These are phyloP conservation scores for Neopestalotiopsis sp. DNA, from an alignment of 2,329 filamentous ascomycete genomes.

Conservation along the genomic window DNA sequence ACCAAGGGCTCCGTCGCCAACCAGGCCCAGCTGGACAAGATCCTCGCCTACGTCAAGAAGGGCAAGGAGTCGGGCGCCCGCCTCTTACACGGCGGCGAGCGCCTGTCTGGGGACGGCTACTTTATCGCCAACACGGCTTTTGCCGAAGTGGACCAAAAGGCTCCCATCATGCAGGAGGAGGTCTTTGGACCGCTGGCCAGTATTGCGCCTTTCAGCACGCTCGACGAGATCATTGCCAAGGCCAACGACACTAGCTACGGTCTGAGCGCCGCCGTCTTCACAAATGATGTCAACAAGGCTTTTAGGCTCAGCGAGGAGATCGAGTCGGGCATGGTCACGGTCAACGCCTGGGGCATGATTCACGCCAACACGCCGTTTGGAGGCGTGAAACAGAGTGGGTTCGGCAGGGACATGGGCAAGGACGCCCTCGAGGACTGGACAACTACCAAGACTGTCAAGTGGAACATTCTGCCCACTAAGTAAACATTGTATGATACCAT, in stretches of 20 bases:
- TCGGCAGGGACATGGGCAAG: conserved; percentile 11
- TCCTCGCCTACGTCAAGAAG: not conserved
- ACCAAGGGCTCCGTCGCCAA: conserved; percentile 17
- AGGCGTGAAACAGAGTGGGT: conserved; percentile 8
- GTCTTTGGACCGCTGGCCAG: conserved; percentile 26
- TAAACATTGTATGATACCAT: not conserved
- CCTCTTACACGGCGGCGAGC: conserved; percentile 9
- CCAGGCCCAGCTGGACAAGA: conserved; percentile 12
- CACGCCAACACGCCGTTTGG: conserved; percentile 11
- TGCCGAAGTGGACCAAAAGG: conserved; percentile 19
- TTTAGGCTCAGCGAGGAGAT: conserved; percentile 9
- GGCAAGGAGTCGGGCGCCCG: not conserved
- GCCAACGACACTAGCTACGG: conserved; percentile 57
- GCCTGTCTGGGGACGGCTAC: conserved; percentile 19
- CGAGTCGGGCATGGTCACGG: conserved; percentile 12
- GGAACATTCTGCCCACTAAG: conserved; percentile 9
- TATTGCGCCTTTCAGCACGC: conserved; percentile 69
- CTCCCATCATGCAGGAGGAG: conserved; percentile 25
- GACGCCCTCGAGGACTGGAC: conserved; percentile 12
- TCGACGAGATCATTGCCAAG: conserved; percentile 66
- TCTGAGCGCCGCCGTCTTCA: conserved; percentile 4
- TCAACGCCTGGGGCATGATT: conserved; percentile 6
- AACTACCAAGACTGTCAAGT: conserved; percentile 10
- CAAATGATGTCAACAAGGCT: conserved; percentile 1
- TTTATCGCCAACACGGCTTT: conserved; percentile 26